Evolutionary conservation across 208 protist species (phyloP), one percentile per base, ranked within the genome.

Genomic region (Acanthamoeba triangularis): DNA sequence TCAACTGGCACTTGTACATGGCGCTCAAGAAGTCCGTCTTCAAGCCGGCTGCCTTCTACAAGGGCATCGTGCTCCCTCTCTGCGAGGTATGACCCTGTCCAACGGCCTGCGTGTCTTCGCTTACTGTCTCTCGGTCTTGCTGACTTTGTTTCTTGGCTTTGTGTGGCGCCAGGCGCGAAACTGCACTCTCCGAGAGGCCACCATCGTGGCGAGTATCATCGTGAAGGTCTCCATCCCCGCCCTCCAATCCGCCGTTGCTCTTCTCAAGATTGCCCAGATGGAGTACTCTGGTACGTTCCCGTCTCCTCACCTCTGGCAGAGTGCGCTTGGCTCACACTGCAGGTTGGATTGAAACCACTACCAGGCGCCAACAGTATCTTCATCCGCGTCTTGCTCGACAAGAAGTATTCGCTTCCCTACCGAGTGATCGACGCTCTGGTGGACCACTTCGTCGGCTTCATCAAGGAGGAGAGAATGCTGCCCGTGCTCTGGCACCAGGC

Each of bases 31-130:
- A 99, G 97, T 98, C 99, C 14, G 97, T 99, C 25, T 99, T 99
- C 97, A 99, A 99, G 98, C 99, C 99, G 11, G 98, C 98, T 11
- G 99, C 99, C 30, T 99, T 99, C 96, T 99, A 99, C 97, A 99
- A 99, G 94, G 99, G 99, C 14, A 99, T 99, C 82, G 95, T 99
- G 44, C 97, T 99, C 23, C 99, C 99, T 8, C 97, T 99, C 6
- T 98, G 98, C 30, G 98, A 99, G 80, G 98, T 98, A 85, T 7
- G 96, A 44, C 44, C 16, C 30, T 80, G 80, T 93, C 8, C 63
- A 11, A 92, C 30, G 28, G 37, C 3, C 63, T 54, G 44, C 13
- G 80, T 56, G 65, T 80, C 35, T 5, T 35, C 18, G 25, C 52
- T 90, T 25, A 7, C 37, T 3, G 25, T 74, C 11, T 94, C 87